These are phyloP conservation scores for Loxodes magnus DNA, from an alignment of 73 alveolate genomes.

Conservation along the genomic window DNA sequence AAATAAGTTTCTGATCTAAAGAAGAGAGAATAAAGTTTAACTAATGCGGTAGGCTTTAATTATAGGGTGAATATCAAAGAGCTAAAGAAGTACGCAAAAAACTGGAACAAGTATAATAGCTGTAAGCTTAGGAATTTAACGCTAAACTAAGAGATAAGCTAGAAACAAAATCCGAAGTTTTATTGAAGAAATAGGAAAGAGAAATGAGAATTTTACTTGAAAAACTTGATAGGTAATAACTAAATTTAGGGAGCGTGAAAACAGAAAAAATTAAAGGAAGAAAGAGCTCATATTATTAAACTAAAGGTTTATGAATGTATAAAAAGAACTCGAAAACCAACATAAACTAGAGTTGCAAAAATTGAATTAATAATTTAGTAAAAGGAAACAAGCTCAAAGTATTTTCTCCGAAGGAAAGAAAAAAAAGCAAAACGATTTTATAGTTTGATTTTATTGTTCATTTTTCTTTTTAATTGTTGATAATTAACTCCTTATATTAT, in stretches of 20 bases:
- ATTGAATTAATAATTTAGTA: not conserved
- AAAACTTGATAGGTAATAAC: conserved; percentile 3
- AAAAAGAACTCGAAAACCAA: conserved; percentile 3
- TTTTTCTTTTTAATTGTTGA: too few relatives aligned
- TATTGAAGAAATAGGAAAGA: conserved; percentile 3
- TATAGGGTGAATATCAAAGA: conserved; percentile 4
- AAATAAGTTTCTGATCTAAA: not conserved
- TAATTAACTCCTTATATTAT: too few relatives aligned
- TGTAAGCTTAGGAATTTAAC: not conserved
- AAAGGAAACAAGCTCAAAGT: conserved; percentile 9
- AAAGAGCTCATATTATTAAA: conserved; percentile 4
- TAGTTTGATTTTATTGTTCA: too few relatives aligned
- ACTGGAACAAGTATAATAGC: not conserved
- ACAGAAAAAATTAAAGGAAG: conserved; percentile 1
- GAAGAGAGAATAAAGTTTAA: conserved; percentile 5
- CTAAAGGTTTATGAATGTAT: conserved; percentile 3
- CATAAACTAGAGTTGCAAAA: conserved; percentile 9
- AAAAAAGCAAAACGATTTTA: too few relatives aligned
- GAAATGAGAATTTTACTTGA: not conserved
- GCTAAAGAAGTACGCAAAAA: conserved; percentile 2
- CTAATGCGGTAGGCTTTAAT: too few relatives aligned
- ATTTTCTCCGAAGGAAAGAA: too few relatives aligned
- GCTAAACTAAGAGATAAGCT: conserved; percentile 1
- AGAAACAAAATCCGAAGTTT: not conserved
- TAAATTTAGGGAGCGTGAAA: not conserved